Evolutionary conservation across 495 filamentous ascomycete genomes (phyloP).

Genomic region (Aspergillus kassunensis): DNA sequence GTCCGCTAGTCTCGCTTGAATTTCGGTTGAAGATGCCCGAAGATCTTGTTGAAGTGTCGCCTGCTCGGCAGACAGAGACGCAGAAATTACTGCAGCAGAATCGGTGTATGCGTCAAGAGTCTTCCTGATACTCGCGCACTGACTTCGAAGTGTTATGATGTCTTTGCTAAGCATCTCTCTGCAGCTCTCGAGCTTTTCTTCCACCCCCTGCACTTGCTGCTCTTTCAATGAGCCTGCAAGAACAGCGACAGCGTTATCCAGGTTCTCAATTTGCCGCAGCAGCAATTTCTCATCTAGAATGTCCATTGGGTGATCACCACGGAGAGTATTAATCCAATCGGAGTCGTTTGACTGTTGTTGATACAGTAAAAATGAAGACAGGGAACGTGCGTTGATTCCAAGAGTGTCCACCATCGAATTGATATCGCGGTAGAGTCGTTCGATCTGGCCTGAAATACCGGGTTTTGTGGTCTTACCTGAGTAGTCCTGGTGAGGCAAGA

Average conservation of each 20-base stretch:
- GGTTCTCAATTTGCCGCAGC: slow-evolving; percentile 63
- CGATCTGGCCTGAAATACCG: slow-evolving; percentile 72
- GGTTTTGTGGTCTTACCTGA: slow-evolving; percentile 51
- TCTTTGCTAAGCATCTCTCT: slow-evolving; percentile 58
- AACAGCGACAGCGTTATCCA: slow-evolving; percentile 54
- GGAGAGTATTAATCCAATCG: slow-evolving; percentile 29
- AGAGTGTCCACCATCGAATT: slow-evolving; percentile 95
- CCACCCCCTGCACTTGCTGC: slow-evolving; percentile 59
- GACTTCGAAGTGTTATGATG: slow-evolving; percentile 60
- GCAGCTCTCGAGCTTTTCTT: slow-evolving; percentile 58
- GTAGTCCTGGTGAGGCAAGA: slow-evolving; percentile 70
- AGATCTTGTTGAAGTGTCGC: slow-evolving; percentile 77
- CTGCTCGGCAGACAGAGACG: slow-evolving; percentile 80
- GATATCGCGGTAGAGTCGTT: slow-evolving; percentile 84
- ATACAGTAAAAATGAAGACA: slow-evolving; percentile 64
- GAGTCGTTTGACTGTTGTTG: slow-evolving; percentile 57
- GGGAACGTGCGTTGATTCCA: slow-evolving; percentile 75
- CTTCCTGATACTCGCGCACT: slow-evolving; percentile 69
- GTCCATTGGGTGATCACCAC: slow-evolving; percentile 40
- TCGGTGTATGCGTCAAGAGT: slow-evolving; percentile 66
- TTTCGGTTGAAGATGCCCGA: slow-evolving; percentile 60
- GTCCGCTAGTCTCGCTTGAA: slow-evolving; percentile 70
- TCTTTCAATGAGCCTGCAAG: slow-evolving; percentile 57
- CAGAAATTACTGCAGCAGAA: slow-evolving; percentile 51
- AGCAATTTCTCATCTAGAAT: slow-evolving; percentile 60